Conservation (phyloP, 257 asterid genomes). For the Nyctanthes arbortristis region DNA sequence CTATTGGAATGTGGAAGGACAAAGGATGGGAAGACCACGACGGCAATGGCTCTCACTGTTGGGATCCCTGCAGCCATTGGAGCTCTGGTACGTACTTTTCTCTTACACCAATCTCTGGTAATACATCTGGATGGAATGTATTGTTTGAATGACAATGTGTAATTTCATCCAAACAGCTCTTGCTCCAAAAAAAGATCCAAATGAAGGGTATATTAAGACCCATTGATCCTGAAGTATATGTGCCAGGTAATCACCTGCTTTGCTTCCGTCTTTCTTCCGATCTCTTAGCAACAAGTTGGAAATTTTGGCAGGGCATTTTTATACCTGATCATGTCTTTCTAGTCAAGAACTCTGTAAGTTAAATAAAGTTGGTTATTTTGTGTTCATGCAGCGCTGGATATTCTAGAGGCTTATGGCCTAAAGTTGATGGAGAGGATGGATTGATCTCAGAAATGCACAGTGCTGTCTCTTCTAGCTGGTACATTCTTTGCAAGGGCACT, state of each 20-base stretch:
- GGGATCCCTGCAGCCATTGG: conserved; percentile 97
- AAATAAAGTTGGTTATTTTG: background rate
- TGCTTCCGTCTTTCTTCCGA: conserved; percentile 13
- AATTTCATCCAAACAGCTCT: conserved; percentile 45
- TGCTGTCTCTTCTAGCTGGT: background rate
- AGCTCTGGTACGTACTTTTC: conserved; percentile 72
- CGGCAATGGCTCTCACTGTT: conserved; percentile 92
- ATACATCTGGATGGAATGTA: background rate
- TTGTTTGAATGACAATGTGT: background rate
- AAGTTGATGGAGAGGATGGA: conserved; percentile 72
- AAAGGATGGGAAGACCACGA: conserved; percentile 46
- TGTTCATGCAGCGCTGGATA: conserved; percentile 61
- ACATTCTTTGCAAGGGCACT: background rate
- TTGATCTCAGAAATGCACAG: conserved; percentile 23
- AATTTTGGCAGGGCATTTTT: background rate
- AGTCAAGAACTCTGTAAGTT: background rate
- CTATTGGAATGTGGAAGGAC: conserved; percentile 75
- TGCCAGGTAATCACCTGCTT: conserved; percentile 58
- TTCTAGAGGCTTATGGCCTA: conserved; percentile 78
- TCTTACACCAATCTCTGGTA: background rate
- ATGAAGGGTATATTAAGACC: conserved; percentile 80
- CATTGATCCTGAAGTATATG: conserved; percentile 66
- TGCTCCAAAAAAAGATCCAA: conserved; percentile 59
- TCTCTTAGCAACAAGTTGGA: too few species aligned
- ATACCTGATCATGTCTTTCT: too few species aligned